These are phyloP conservation scores for Chaetoceros tenuissimus DNA, from an alignment of 108 stramenopile genomes.

Conservation along the genomic window DNA sequence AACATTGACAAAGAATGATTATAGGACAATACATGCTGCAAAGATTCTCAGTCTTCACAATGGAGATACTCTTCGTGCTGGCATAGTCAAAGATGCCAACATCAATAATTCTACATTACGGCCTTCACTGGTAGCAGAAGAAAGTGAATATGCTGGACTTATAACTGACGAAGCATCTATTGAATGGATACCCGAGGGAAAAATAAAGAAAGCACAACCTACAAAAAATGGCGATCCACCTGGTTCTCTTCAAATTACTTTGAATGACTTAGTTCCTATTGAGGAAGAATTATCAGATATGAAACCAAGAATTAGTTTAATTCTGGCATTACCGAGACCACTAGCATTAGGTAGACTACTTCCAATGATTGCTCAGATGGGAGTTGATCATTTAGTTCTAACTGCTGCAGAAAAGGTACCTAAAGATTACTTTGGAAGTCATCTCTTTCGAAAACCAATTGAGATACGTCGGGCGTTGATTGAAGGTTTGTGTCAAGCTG, in stretches of 20 bases:
- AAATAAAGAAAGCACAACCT: constrained; percentile 66
- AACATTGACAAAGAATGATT: constrained; percentile 57
- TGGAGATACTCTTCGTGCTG: constrained; percentile 67
- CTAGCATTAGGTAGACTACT: constrained; percentile 78
- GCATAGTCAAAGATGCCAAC: constrained; percentile 27
- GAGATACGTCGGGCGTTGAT: constrained; percentile 43
- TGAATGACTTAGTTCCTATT: constrained; percentile 27
- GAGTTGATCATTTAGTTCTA: constrained; percentile 72
- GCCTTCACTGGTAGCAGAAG: not conserved
- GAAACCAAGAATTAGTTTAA: constrained; percentile 40
- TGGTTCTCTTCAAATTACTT: constrained; percentile 40
- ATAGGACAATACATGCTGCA: constrained; percentile 75
- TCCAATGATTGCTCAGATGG: constrained; percentile 83
- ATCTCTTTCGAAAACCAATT: constrained; percentile 70
- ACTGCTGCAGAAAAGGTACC: constrained; percentile 68
- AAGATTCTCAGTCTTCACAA: constrained; percentile 58
- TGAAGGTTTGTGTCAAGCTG: constrained; percentile 75
- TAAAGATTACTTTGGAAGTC: constrained; percentile 89
- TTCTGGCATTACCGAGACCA: constrained; percentile 87
- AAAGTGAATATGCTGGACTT: constrained; percentile 26
- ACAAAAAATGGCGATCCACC: constrained; percentile 67
- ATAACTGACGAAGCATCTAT: constrained; percentile 63
- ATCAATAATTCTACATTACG: not conserved
- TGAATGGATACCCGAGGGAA: constrained; percentile 74
- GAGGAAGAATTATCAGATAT: constrained; percentile 10